Percentiles rank a stretch among this genome's conserved stretches.
These are phyloP conservation scores for Alternaria sp. DNA, from an alignment of 2,329 filamentous ascomycete species.

Conservation along the genomic window DNA sequence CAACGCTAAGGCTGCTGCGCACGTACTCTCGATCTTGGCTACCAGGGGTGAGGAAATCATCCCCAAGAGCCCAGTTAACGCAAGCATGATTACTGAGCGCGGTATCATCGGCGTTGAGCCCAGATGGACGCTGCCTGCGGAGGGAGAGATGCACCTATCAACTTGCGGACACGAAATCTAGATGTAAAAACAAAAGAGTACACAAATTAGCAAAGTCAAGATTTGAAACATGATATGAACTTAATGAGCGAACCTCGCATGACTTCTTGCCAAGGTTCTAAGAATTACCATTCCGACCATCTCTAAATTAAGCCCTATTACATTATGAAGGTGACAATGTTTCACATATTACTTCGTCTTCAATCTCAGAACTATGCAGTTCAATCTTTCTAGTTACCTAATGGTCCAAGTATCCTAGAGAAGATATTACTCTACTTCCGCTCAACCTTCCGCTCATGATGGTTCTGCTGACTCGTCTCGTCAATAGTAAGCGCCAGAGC, in stretches of 20 bases:
- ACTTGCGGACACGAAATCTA: slow-evolving; percentile 46
- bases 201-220: not conserved
- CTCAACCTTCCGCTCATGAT: not conserved
- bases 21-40: slow-evolving; percentile 46
- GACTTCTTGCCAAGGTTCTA: not conserved
- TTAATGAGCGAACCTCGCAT: not conserved
- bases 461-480: not conserved
- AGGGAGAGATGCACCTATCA: slow-evolving; percentile 41
- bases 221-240: not conserved
- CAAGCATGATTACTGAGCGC: slow-evolving; percentile 39
- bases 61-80: slow-evolving; percentile 46
- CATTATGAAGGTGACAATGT: not conserved
- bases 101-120: slow-evolving; percentile 42
- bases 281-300: not conserved
- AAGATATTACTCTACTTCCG: not conserved
- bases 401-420: not conserved
- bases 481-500: not conserved
- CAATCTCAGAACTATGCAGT: not conserved
- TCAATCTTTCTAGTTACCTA: not conserved
- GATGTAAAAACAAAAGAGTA: not conserved
- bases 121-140: slow-evolving; percentile 39
- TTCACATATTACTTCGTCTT: not conserved
- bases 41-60: slow-evolving; percentile 45
- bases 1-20: slow-evolving; percentile 51
- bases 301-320: not conserved